Percentiles rank a stretch among this genome's conserved stretches.
These are phyloP conservation scores for Dalbergia oliveri DNA, from an alignment of 306 rosid genomes.

Conservation along the genomic window DNA sequence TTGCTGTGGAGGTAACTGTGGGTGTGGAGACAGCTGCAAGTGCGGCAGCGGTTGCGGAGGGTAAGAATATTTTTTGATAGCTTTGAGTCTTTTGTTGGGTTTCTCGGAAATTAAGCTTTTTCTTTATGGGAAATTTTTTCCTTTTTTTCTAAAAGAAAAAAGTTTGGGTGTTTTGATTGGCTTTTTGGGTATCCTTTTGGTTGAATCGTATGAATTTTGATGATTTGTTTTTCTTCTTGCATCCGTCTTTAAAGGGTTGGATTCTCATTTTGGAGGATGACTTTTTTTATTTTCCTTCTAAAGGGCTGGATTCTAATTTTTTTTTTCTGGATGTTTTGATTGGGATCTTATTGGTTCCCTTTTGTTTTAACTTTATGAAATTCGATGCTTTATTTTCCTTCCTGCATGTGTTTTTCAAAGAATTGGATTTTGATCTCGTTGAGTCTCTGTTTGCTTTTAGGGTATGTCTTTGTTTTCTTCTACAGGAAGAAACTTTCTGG, in stretches of 20 bases:
- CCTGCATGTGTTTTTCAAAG: background rate
- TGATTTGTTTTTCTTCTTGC: background rate
- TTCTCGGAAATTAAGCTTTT: background rate
- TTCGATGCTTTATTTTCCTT: background rate
- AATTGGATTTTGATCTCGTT: background rate
- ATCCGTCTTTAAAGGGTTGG: background rate
- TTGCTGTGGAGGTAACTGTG: conserved; percentile 64
- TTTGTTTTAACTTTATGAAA: background rate
- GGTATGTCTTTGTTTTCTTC: background rate
- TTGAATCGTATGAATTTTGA: background rate
- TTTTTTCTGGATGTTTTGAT: background rate
- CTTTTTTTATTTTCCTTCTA: background rate
- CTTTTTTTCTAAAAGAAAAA: background rate
- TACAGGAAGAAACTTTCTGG: background rate
- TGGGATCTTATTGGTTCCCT: background rate
- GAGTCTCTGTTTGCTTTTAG: background rate
- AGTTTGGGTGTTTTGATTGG: background rate
- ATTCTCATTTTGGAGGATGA: background rate
- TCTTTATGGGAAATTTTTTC: background rate
- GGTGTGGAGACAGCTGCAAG: conserved; percentile 65
- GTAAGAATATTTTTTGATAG: conserved; percentile 24
- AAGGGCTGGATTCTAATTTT: background rate
- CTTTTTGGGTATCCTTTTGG: background rate
- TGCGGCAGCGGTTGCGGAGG: conserved; percentile 56
- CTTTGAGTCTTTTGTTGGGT: background rate